Evolutionary conservation across 306 rosid genomes (phyloP), one percentile per base, ranked within the genome.

Genomic region (Sicyos edulis): DNA sequence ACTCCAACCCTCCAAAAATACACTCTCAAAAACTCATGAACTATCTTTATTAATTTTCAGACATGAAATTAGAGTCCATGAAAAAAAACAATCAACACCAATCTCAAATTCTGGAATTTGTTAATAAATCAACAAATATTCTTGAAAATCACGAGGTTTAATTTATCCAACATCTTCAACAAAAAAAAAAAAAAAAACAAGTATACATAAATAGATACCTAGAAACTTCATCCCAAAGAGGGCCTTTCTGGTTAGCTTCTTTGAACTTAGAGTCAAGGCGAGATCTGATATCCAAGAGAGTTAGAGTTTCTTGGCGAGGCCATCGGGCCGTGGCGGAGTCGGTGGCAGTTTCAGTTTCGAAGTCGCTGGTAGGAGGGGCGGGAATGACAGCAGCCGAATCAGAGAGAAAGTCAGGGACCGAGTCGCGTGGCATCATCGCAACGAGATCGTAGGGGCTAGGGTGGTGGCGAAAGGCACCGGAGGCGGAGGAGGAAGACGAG

Each of bases 141-240:
- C 8, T 44, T 44, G 37, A 32, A 32, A 32, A 32, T 32, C 2
- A 32, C 5, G 37, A 32, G 37, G 37, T 32, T 32, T 32, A 26
- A 26, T 95, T 32, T 1, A 32, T 32, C 20, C 56, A 16, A 15
- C 4, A 47, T 47, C 15, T 47, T 47, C 11, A 45, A 45, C 14
- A 2, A 14, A 52, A 52, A 16, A 64, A 40, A 1, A 52, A 52
- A 16, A 52, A 15, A 13, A 54, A 11, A 50, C 37, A 32, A 5
- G 4, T 32, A 29, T 14, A 54, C 5, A 60, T 13, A n/a, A 44
- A 14, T 6, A 32, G 6, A 75, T 84, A 95, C 99, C 99, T 91
- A 51, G 99, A 95, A 63, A 95, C 92, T 68, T 95, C 97, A 76
- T 89, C 97, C 99, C 99, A 95, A 3, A 95, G 86, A 52, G 99